Evolutionary conservation across 805 yeast genomes (phyloP), one percentile per base, ranked within the genome.

Genomic region (Candida vartiovaarae): DNA sequence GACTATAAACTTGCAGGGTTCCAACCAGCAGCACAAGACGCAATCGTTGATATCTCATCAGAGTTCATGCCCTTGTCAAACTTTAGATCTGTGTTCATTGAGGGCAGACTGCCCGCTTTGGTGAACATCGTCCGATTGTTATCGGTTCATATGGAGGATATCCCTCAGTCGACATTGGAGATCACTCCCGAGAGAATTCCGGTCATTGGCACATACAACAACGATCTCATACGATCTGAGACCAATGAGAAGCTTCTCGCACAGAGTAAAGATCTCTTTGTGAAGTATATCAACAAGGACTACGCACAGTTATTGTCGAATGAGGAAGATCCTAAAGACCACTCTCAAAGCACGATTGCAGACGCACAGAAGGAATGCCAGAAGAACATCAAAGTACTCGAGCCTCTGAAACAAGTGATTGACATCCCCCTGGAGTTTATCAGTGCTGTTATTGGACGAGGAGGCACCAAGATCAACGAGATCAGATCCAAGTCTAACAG

Each of bases 381-480:
- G n/a, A 11, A 40, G 29, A 46, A 51, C 15, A 28, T 34, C 26
- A 46, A 45, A 11, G 26, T 48, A 3, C 20, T 31, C 1, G 50
- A 44, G 6, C 33, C 48, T 2, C 5, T 53, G 24, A 47, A 46
- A 24, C 32, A 42, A 2, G 25, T 23, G 5, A 46, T 53, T 5
- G 54, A 53, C 15, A 41, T 51, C 32, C 57, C 57, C 5, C n/a
- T 45, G 15, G 54, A 53, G 10, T 30, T 15, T 8, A 41, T 50
- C 29, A 32, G 45, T 7, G 45, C 39, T 5, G 38, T 49, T 32
- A 46, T 49, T n/a, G 52, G 48, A 15, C 44, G 45, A 32, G 49
- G 45, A 34, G 50, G 53, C 10, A 31, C 43, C 23, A 46, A 49
- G 41, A 42, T 53, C 27, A 48, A 45, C 24, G 57, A 53, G 10